Conservation (phyloP, 2,329 filamentous ascomycete genomes). For the Monosporascus sp. region DNA sequence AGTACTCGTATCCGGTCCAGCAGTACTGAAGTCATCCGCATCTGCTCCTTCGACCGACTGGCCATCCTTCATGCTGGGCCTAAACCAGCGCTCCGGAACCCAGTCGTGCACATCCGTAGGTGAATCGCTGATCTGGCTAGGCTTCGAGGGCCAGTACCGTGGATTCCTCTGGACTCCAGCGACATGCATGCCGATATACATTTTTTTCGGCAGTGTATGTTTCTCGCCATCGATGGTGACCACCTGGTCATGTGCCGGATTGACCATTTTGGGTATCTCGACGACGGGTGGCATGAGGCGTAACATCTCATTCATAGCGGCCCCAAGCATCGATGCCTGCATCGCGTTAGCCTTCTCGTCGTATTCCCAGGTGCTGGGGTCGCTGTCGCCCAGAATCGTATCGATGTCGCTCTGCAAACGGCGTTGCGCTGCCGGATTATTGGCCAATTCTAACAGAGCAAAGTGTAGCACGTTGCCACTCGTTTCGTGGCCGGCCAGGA, state of each 20-base stretch:
- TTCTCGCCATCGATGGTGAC: constrained; percentile 51
- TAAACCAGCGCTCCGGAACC: constrained; percentile 56
- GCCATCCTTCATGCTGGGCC: constrained; percentile 14
- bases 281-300: constrained; percentile 67
- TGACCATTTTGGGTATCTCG: constrained; percentile 64
- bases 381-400: constrained; percentile 52
- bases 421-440: constrained; percentile 58
- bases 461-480: constrained; percentile 73
- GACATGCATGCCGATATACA: constrained; percentile 51
- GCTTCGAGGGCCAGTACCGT: constrained; percentile 59
- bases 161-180: constrained; percentile 62
- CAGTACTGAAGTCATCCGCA: constrained; percentile 50
- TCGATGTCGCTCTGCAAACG: constrained; percentile 66
- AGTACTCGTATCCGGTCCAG: constrained; percentile 53
- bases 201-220: constrained; percentile 40
- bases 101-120: constrained; percentile 49
- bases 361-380: constrained; percentile 64
- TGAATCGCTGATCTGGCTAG: constrained; percentile 19
- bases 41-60: constrained; percentile 31
- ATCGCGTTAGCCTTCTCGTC: constrained; percentile 61
- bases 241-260: constrained; percentile 44
- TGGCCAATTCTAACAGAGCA: constrained; percentile 62
- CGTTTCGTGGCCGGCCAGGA: constrained; percentile 75
- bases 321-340: constrained; percentile 65
- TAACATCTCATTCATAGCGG: constrained; percentile 73